phyloP scores from a whole-genome alignment of 116 monocot genomes.

The Thalassia testudinum region DNA sequence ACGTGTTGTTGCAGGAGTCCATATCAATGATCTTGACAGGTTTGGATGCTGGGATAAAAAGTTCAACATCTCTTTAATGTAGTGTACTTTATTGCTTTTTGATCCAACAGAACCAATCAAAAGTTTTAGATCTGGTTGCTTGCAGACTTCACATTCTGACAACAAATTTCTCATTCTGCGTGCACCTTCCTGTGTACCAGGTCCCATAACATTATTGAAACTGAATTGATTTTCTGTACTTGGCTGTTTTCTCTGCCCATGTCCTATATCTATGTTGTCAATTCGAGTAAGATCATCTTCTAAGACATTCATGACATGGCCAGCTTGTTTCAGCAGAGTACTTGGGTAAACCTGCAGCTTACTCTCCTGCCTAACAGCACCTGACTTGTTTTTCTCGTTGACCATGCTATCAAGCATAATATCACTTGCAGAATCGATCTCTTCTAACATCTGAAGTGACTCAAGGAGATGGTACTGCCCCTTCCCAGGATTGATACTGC shows the following conservation, averaged over 20 bases:
- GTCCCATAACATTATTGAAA: too few species aligned
- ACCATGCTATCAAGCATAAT: conserved; percentile 3
- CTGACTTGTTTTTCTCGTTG: conserved; percentile 17
- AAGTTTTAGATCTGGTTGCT: conserved; percentile 40
- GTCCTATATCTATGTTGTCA: conserved; percentile 2
- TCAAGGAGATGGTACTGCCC: conserved; percentile 74
- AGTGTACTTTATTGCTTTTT: conserved; percentile 83
- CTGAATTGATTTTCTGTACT: neutral
- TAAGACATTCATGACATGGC: conserved; percentile 1
- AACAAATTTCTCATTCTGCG: conserved; percentile 29
- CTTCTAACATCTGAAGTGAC: conserved; percentile 48
- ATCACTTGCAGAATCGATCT: conserved; percentile 27
- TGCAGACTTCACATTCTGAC: conserved; percentile 11
- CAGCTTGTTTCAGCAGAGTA: conserved; percentile 1
- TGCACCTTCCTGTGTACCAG: conserved; percentile 1
- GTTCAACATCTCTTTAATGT: conserved; percentile 47
- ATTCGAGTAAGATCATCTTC: conserved; percentile 5
- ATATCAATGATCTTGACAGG: conserved; percentile 49
- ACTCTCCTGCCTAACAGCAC: conserved; percentile 5
- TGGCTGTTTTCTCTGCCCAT: neutral
- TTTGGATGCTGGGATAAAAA: conserved; percentile 62
- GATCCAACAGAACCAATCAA: conserved; percentile 92
- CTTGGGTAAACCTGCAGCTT: conserved; percentile 1
- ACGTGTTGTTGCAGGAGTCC: conserved; percentile 80
- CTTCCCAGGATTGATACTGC: conserved; percentile 85